A percentile compares a stretch with the other conserved stretches of the same genome.
Evolutionary conservation across 176 grass and related monocot genomes (phyloP).

Genomic region (Carex kokanica): DNA sequence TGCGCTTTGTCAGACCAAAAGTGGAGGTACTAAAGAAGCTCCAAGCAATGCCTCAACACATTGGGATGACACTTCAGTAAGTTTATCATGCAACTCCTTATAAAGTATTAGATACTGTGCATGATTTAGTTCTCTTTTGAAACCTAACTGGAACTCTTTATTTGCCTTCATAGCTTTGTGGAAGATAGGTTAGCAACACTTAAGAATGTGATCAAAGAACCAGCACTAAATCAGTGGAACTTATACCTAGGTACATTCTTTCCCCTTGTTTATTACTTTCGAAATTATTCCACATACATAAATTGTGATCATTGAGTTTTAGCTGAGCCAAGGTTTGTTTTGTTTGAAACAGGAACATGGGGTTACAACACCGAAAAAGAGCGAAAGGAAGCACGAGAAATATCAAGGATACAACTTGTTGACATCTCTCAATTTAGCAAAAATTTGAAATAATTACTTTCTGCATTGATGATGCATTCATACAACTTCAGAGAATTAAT

Average conservation of each 20-base stretch:
- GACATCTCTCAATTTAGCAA: constrained; percentile 70
- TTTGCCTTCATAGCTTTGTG: constrained; percentile 47
- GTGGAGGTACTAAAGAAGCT: constrained; percentile 76
- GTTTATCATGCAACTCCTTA: background rate
- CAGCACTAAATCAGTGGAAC: constrained; percentile 63
- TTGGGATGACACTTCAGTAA: constrained; percentile 69
- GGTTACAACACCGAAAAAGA: constrained; percentile 81
- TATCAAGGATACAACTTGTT: constrained; percentile 60
- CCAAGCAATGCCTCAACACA: constrained; percentile 65
- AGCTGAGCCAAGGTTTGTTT: background rate
- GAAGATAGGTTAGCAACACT: constrained; percentile 72
- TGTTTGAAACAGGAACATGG: constrained; percentile 58
- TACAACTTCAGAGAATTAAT: background rate
- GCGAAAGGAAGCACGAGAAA: constrained; percentile 51
- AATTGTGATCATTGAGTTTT: background rate
- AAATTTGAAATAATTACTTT: constrained; percentile 52
- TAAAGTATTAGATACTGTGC: background rate
- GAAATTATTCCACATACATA: background rate
- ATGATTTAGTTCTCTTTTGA: background rate
- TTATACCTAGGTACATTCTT: constrained; percentile 65
- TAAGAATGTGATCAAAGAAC: constrained; percentile 91
- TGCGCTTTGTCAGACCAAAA: constrained; percentile 57
- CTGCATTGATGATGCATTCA: constrained; percentile 13
- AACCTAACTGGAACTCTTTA: background rate
- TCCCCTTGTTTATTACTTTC: background rate